Evolutionary conservation across 177 flowering plant genomes (phyloP).

Genomic region (Vitis hybrid): DNA sequence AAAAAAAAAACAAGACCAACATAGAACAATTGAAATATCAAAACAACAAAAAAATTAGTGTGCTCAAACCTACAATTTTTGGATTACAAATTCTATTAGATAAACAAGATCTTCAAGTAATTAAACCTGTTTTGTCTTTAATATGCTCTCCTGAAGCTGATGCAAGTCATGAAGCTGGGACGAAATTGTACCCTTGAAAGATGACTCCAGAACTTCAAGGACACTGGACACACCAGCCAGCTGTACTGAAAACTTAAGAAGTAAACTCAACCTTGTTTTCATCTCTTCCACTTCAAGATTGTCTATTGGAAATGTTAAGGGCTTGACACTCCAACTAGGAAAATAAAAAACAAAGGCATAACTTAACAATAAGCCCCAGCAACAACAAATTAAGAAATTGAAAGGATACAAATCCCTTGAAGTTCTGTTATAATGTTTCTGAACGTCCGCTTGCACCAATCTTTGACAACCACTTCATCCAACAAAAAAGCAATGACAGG

Average conservation of each 20-base stretch:
- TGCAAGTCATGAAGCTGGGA: constrained; percentile 74
- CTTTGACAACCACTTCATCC: constrained; percentile 97
- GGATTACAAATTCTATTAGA: background rate
- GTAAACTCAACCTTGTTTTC: constrained; percentile 41
- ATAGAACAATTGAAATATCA: too few relatives aligned
- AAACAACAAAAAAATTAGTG: too few relatives aligned
- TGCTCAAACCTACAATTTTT: too few relatives aligned
- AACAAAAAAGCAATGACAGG: constrained; percentile 86
- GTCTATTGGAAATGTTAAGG: constrained; percentile 57
- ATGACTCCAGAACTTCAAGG: constrained; percentile 79
- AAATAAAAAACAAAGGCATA: background rate
- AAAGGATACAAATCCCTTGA: constrained; percentile 80
- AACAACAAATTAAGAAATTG: constrained; percentile 4
- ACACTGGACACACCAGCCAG: constrained; percentile 67
- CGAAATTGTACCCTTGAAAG: constrained; percentile 64
- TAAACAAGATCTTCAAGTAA: constrained; percentile 9
- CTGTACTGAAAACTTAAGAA: constrained; percentile 51
- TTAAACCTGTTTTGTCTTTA: constrained; percentile 85
- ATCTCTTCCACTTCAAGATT: constrained; percentile 52
- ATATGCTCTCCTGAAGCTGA: constrained; percentile 70
- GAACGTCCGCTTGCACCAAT: constrained; percentile 88
- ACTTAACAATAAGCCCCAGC: background rate
- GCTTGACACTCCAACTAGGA: constrained; percentile 1
- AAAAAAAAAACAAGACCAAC: too few relatives aligned
- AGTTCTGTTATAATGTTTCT: constrained; percentile 51